Evolutionary conservation across 352 stramenopile genomes (phyloP), one percentile per base, ranked within the genome.

Genomic region (Poterioochromonas sp.): DNA sequence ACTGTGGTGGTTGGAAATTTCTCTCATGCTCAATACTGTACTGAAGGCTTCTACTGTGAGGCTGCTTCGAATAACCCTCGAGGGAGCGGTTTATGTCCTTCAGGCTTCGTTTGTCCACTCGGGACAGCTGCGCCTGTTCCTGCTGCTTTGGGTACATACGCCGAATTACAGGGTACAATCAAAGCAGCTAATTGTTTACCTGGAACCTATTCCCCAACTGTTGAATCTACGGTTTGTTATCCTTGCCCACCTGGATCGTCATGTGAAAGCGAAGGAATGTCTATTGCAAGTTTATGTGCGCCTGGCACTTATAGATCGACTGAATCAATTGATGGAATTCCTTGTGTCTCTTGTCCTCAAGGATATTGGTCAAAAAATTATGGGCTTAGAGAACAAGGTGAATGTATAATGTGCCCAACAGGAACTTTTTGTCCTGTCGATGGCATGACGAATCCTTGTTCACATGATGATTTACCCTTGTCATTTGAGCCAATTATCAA

Each of bases 311-410:
- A 97, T 84, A 88, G 94, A 18, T 82, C 54, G 0, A 92, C 85
- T 54, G 77, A 95, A 0, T 83, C 83, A 0, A 87, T 84, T n/a
- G 92, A 98, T 82, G 91, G 89, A 20, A 79, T 95, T 43, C 88
- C 91, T 11, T 97, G 93, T 81, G 81, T 90, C 0, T 84, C 88
- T 60, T 97, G 91, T 83, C 90, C 93, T 15, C 88, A 96, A 83
- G 94, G 94, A 3, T 97, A 91, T 15, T 98, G 94, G 94, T 97
- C 90, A 22, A 98, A 98, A 84, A 98, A 98, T 84, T 98, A 93
- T 92, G 92, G 97, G 65, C 83, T 98, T 0, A 88, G 93, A 65
- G 90, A 94, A n/a, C 88, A 93, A 41, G 87, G 91, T 40, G 70
- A 47, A 43, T 77, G 49, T 71, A 64, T 18, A 39, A 35, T 20